Evolutionary conservation across 805 yeast genomes (phyloP), one percentile per base, ranked within the genome.

Genomic region (Wickerhamomyces ciferrii): DNA sequence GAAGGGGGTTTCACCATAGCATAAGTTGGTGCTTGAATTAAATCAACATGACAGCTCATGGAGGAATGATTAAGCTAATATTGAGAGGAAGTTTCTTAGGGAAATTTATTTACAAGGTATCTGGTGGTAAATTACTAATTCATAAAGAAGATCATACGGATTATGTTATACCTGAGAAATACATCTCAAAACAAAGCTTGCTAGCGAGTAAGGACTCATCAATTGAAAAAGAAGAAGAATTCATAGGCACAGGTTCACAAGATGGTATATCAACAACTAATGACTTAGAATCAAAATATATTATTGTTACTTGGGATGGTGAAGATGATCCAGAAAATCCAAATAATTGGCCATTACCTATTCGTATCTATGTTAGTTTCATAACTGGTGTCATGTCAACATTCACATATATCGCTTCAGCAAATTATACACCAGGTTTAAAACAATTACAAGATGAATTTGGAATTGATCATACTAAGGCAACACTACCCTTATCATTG

Each of bases 301-400:
- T 31, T 11, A 34, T 38, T 7, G 51, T 48, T 11, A 43, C 47
- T 2, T 46, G 46, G 35, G 39, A 37, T 20, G 69, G 69, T 13
- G 72, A 66, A 5, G 72, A 72, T 43, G 85, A 79, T 54, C 76
- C 80, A 1, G 80, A 75, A 47, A 63, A 76, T 52, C 87, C 88
- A 0, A 55, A 63, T 19, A 79, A 78, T 55, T 82, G 87, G 87
- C 67, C 81, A 0, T 24, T 56, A 0, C 41, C 8, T 58, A 2
- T 67, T 71, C 50, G 65, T 78, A 13, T 65, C 75, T 50, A 49
- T 77, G n/a, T 59, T 78, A 42, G 73, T 27, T 7, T 27, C 13
- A 27, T 27, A 5, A 10, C 7, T 27, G 31, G 15, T 27, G 31
- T 5, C 14, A 27, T 27, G 31, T 27, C 83, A 4, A 62, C 72